Evolutionary conservation across 192 early-diverging fungal genomes (phyloP), one percentile per base, ranked within the genome.

Genomic region (Coemansia sp.): DNA sequence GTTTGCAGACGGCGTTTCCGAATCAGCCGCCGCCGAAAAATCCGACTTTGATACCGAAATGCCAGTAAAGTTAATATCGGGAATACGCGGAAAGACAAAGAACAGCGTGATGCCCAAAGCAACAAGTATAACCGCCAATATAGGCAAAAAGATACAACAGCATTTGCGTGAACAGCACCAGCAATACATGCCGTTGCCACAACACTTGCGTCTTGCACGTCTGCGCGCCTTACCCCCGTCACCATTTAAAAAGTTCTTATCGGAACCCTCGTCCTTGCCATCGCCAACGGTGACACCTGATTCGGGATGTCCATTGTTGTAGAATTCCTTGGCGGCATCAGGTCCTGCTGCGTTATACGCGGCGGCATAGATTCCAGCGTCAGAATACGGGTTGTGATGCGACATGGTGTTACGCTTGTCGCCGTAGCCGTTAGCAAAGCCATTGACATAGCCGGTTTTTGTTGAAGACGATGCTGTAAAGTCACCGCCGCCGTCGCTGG

Each of bases 51-150:
- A 48, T 20, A 85, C 75, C 0, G 66, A 58, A 28, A 85, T 72
- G 5, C 68, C 65, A 20, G 65, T 67, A 32, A 85, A 82, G 14
- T 18, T 42, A 0, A 82, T 76, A 4, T 40, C 7, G 7, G 83
- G 83, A 3, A 85, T 82, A 17, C 83, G 76, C 66, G 83, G 83
- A 48, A 59, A 85, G 56, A 85, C 73, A 64, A 67, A 85, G 60
- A 71, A 85, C 58, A 82, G 56, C 5, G 83, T 77, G 16, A 85
- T 63, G 20, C 76, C 83, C 16, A 85, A 58, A 4, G 71, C 83
- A 0, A 67, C 71, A 51, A 85, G 61, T 4, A 85, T 66, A 17
- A 85, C 48, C 0, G 69, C 32, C 25, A 73, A 67, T 6, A 85
- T 75, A 0, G 74, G 71, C 18, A 81, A 31, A 12, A 78, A 82